A percentile compares a stretch with the other conserved stretches of the same genome.
phyloP scores from a whole-genome alignment of 2,329 filamentous ascomycete species.

The Metarhizium album region DNA sequence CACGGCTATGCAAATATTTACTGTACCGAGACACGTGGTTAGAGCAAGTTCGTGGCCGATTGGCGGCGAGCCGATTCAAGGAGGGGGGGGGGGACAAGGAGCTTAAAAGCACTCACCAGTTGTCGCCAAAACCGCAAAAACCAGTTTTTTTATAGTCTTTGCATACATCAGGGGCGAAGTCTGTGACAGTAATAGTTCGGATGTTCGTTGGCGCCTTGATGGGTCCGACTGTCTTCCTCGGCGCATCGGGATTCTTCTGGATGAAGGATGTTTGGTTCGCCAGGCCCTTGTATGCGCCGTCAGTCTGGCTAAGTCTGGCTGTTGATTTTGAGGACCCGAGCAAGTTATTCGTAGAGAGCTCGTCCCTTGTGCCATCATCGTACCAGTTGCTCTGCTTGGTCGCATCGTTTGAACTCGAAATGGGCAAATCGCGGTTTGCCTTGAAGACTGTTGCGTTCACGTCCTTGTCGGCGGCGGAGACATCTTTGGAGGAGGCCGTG shows the following conservation, averaged over 20 bases:
- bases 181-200: conserved; percentile 78
- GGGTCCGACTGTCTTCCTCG: conserved; percentile 63
- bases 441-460: conserved; percentile 42
- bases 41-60: neutral
- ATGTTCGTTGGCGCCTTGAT: conserved; percentile 84
- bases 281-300: conserved; percentile 68
- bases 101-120: conserved; percentile 35
- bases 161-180: conserved; percentile 88
- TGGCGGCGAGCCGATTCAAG: neutral
- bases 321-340: conserved; percentile 43
- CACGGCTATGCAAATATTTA: conserved; percentile 67
- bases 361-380: conserved; percentile 54
- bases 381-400: conserved; percentile 87
- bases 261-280: conserved; percentile 67
- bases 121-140: conserved; percentile 22
- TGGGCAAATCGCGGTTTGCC: conserved; percentile 50
- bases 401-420: conserved; percentile 68
- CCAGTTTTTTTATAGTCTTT: conserved; percentile 86
- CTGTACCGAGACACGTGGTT: conserved; percentile 2
- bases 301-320: conserved; percentile 26
- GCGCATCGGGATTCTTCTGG: conserved; percentile 68
- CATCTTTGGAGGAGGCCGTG: conserved; percentile 49
- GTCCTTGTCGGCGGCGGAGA: conserved; percentile 23
- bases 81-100: conserved; percentile 15
- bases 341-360: conserved; percentile 39